Conservation (phyloP, 225 moss, liverwort and hornwort species). For the Ulota crispa region DNA sequence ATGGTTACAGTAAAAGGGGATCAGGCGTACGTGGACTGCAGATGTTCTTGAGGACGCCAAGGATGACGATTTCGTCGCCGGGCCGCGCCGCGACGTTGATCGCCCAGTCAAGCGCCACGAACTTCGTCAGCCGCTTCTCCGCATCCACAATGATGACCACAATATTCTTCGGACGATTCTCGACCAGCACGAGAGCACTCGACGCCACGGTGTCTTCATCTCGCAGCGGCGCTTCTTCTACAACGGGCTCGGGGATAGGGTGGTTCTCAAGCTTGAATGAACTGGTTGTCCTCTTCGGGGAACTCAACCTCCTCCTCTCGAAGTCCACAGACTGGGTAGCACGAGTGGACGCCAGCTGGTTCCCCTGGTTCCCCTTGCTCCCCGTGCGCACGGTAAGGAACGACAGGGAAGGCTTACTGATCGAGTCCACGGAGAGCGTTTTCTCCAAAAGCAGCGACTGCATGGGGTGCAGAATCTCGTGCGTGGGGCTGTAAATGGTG, state of each 20-base stretch:
- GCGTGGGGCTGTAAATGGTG: conserved; percentile 49
- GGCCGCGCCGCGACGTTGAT: conserved; percentile 32
- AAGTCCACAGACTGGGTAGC: conserved; percentile 24
- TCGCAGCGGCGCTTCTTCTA: background rate
- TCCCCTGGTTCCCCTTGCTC: too few relatives aligned
- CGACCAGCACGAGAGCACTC: background rate
- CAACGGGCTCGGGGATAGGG: background rate
- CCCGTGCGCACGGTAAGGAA: conserved; percentile 17
- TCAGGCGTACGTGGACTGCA: conserved; percentile 25
- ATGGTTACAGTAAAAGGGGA: background rate
- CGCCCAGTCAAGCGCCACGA: conserved; percentile 51
- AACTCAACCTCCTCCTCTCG: background rate
- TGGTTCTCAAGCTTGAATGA: background rate
- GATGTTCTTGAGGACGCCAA: conserved; percentile 48
- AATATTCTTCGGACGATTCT: conserved; percentile 10
- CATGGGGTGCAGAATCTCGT: conserved; percentile 64
- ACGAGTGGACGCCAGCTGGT: background rate
- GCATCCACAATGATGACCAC: conserved; percentile 51
- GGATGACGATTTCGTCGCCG: conserved; percentile 44
- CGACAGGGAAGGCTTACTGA: background rate
- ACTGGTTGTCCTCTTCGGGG: background rate
- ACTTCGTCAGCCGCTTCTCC: conserved; percentile 40
- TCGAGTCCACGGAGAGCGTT: background rate
- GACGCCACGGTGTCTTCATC: background rate
- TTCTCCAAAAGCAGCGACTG: conserved; percentile 48